phyloP scores from a whole-genome alignment of 768 basidiomycete genomes.

The Termitomyces sp. region DNA sequence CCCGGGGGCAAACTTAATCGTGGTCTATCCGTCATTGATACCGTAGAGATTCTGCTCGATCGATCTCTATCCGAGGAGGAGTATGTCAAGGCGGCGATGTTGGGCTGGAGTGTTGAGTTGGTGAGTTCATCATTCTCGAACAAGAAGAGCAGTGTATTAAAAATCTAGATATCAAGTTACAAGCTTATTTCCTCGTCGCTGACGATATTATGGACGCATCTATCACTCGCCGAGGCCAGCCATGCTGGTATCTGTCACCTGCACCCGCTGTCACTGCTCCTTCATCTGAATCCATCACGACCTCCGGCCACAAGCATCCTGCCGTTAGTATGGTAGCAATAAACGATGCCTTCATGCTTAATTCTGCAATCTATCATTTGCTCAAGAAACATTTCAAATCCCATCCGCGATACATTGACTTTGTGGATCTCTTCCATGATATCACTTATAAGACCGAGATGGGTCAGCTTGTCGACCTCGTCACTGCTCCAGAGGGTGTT shows the following conservation, averaged over 20 bases:
- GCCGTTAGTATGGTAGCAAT: conserved; percentile 80
- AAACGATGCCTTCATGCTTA: conserved; percentile 97
- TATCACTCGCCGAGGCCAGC: conserved; percentile 89
- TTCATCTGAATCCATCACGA: conserved; percentile 8
- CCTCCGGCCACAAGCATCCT: conserved; percentile 21
- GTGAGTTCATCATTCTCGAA: conserved; percentile 37
- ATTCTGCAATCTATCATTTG: conserved; percentile 87
- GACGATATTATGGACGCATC: conserved; percentile 98
- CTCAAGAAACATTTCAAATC: conserved; percentile 81
- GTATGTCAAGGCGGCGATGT: conserved; percentile 80
- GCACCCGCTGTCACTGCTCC: conserved; percentile 16
- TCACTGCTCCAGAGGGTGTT: conserved; percentile 88
- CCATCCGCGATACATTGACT: conserved; percentile 79
- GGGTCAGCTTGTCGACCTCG: conserved; percentile 92
- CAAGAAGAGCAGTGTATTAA: not conserved
- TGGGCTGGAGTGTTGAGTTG: conserved; percentile 96
- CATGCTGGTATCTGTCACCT: conserved; percentile 79
- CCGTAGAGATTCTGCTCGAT: conserved; percentile 82
- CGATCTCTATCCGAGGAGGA: conserved; percentile 69
- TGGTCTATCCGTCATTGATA: conserved; percentile 94
- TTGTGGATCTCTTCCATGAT: conserved; percentile 91
- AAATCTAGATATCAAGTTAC: conserved; percentile 49
- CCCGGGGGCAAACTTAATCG: conserved; percentile 96
- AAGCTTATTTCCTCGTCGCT: conserved; percentile 95
- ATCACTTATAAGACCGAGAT: conserved; percentile 90